Evolutionary conservation across 2,329 filamentous ascomycete species (phyloP), one percentile per base, ranked within the genome.

Genomic region (Cercospora berteroae): DNA sequence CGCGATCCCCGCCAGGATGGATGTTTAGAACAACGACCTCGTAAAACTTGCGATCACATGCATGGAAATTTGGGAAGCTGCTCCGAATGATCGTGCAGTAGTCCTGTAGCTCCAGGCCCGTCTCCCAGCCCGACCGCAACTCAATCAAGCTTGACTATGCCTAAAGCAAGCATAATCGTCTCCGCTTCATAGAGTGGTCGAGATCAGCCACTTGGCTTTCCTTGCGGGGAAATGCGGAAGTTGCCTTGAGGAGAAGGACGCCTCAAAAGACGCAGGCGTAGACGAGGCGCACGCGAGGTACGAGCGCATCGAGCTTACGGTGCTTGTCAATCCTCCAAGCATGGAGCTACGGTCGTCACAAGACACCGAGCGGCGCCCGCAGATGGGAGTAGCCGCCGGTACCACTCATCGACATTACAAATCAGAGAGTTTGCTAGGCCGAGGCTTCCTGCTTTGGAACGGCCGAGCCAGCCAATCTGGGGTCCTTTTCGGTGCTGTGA

Each of bases 231-330:
- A 64, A 16, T 27, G 42, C 50, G 61, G 50, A 33, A 57, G 8
- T 23, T 57, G 31, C 33, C 50, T 57, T 57, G 48, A 55, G n/a
- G 44, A 12, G 59, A 12, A 25, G 25, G n/a, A 48, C 39, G 58
- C 31, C 31, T 44, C 31, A 4, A 29, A 27, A 50, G 0, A 56
- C 7, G 61, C 48, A 57, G 50, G 48, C 61, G 50, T 63, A 36
- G 31, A 29, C 61, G 50, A 63, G 61, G 61, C 61, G 50, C 50
- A 56, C 50, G 61, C 61, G 61, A 63, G 44, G 48, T 36, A 55
- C 36, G 61, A 63, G 27, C 6, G 55, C 55, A 20, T 36, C 27
- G 27, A 18, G 48, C 48, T 63, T 63, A 16, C 10, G 36, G 27
- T 48, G 59, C 59, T 61, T 61, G 59, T 61, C 23, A 42, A 18